Evolutionary conservation across 768 basidiomycete genomes (phyloP), one percentile per base, ranked within the genome.

Genomic region (Calocybe indica): DNA sequence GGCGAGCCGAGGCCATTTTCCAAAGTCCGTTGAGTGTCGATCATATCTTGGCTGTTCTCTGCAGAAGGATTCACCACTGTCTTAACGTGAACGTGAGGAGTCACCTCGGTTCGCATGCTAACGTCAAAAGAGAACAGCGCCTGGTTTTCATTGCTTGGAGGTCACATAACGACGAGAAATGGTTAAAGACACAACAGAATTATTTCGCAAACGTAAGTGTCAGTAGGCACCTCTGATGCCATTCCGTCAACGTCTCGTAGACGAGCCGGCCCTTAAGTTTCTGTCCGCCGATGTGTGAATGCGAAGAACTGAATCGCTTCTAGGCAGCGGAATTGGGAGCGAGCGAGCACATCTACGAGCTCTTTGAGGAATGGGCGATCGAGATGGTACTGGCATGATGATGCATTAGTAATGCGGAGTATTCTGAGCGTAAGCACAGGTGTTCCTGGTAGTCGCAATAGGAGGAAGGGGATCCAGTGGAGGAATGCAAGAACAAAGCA

Each of bases 361-460:
- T 40, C 50, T 15, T 56, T 47, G 9, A 65, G 54, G 48, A 58
- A 56, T 7, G 63, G 61, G 5, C 49, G 53, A 40, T 67, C 64
- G 15, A 65, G 58, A 40, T 61, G 58, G 39, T 64, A 62, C 51
- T 65, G 65, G 3, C 58, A 56, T 7, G 65, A 64, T 7, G 60
- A 59, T 7, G 61, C 55, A 36, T 63, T 65, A 6, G 55, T 55
- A 8, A 65, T 54, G 31, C 57, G 55, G 12, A 67, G 56, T 9
- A 56, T 44, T 7, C 36, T 48, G 31, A 65, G 43, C 12, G 54
- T 52, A 5, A 54, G 51, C 35, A 44, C 39, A 10, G 51, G 39
- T 6, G 46, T 48, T 33, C 37, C 32, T 9, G 53, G 52, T 4
- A 62, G 45, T 15, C 52, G 49, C n/a, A 34, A 39, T 10, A 67